These are phyloP conservation scores for Eragrostis tef DNA, from an alignment of 202 grass and related monocot genomes.

Conservation along the genomic window DNA sequence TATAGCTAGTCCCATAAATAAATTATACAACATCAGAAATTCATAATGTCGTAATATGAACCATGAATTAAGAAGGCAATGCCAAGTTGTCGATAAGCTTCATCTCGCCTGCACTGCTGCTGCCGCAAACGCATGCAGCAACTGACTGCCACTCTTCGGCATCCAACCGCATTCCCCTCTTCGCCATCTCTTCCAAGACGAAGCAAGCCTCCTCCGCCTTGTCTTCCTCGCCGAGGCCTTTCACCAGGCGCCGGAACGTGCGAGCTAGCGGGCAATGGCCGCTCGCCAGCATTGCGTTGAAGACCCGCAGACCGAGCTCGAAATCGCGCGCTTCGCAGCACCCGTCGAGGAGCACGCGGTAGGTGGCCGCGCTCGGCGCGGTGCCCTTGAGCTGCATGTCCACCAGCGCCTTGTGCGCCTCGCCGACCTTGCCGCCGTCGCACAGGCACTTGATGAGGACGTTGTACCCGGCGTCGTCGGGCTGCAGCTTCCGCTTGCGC, in stretches of 20 bases:
- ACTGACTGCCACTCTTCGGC: slow-evolving; percentile 39
- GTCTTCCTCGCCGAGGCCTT: slow-evolving; percentile 53
- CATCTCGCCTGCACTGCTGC: not conserved
- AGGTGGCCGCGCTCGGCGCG: slow-evolving; percentile 55
- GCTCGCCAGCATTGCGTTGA: slow-evolving; percentile 66
- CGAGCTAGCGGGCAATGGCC: slow-evolving; percentile 45
- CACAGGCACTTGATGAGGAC: slow-evolving; percentile 59
- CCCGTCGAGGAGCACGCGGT: slow-evolving; percentile 58
- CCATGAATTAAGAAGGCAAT: slow-evolving; percentile 20
- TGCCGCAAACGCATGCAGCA: slow-evolving; percentile 33
- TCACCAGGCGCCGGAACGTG: slow-evolving; percentile 51
- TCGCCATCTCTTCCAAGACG: slow-evolving; percentile 63
- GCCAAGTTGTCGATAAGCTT: slow-evolving; percentile 19
- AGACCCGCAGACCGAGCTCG: slow-evolving; percentile 52
- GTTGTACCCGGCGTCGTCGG: slow-evolving; percentile 63
- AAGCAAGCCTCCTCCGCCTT: slow-evolving; percentile 54
- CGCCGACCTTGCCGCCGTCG: slow-evolving; percentile 45
- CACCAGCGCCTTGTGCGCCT: slow-evolving; percentile 60
- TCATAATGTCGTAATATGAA: not conserved
- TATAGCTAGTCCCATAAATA: too few species aligned
- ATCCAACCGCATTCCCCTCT: slow-evolving; percentile 40
- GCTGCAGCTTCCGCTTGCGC: slow-evolving; percentile 60
- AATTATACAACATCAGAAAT: not conserved
- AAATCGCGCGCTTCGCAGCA: slow-evolving; percentile 56
- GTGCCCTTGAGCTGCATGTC: slow-evolving; percentile 71